phyloP scores from a whole-genome alignment of 225 moss, liverwort and hornwort species.

The Rhytidiadelphus loreus region DNA sequence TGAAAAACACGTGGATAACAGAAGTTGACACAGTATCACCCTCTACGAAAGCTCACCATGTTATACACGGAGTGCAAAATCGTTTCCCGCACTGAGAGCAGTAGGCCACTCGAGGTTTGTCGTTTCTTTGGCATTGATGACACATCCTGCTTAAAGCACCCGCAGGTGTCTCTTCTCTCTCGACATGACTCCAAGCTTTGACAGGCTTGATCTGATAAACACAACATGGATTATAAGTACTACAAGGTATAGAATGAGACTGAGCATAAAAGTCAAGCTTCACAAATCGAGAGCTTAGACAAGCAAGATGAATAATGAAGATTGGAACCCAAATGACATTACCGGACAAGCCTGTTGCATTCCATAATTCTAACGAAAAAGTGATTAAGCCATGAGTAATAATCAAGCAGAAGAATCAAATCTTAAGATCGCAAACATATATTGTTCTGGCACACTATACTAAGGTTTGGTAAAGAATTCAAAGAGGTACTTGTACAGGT shows the following conservation, averaged over 20 bases:
- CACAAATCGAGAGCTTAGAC: background rate
- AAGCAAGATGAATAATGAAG: background rate
- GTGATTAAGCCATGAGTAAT: background rate
- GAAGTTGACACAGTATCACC: background rate
- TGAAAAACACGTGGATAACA: background rate
- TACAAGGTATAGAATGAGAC: background rate
- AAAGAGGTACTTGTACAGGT: background rate
- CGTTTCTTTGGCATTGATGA: constrained; percentile 90
- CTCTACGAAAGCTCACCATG: constrained; percentile 38
- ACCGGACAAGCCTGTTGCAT: background rate
- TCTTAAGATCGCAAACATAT: background rate
- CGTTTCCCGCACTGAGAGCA: constrained; percentile 73
- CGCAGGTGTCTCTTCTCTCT: constrained; percentile 29
- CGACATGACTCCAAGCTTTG: constrained; percentile 27
- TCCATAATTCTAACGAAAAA: background rate
- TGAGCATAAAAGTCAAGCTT: background rate
- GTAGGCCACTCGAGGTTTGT: constrained; percentile 62
- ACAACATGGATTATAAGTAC: background rate
- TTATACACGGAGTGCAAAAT: constrained; percentile 75
- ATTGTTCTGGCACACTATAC: background rate
- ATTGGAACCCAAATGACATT: background rate
- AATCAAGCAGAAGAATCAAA: background rate
- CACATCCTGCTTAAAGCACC: constrained; percentile 73
- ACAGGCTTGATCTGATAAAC: constrained; percentile 17
- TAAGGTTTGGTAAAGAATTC: background rate